These are phyloP conservation scores for Sporothrix humicola DNA, from an alignment of 2,329 filamentous ascomycete species.

Conservation along the genomic window DNA sequence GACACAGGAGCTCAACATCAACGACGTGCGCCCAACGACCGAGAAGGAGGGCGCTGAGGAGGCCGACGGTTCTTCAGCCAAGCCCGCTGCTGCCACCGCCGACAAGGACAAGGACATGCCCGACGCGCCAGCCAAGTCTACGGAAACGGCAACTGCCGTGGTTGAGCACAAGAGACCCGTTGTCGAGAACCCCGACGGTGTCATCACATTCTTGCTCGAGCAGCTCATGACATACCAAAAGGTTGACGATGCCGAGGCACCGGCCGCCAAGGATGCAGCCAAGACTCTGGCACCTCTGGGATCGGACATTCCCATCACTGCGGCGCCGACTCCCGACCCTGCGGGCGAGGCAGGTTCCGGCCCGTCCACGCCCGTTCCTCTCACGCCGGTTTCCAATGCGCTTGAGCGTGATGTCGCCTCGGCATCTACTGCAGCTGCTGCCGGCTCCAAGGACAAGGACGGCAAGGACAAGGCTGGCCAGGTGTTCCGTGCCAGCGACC, in stretches of 20 bases:
- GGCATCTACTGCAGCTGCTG: not conserved
- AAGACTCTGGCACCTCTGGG: conserved; percentile 31
- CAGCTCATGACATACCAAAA: conserved; percentile 92
- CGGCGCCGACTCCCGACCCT: conserved; percentile 23
- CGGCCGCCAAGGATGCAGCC: conserved; percentile 35
- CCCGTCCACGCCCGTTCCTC: conserved; percentile 9
- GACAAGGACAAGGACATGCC: conserved; percentile 52
- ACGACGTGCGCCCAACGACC: conserved; percentile 65
- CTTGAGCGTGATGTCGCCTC: not conserved
- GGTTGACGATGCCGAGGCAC: conserved; percentile 80
- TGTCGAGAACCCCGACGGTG: conserved; percentile 90
- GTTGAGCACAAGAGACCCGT: conserved; percentile 79
- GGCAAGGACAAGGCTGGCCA: conserved; percentile 64
- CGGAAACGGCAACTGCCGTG: conserved; percentile 57
- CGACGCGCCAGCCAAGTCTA: conserved; percentile 72
- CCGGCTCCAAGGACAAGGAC: conserved; percentile 32
- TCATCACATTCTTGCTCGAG: conserved; percentile 91
- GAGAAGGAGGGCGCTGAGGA: conserved; percentile 49
- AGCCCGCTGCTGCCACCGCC: not conserved
- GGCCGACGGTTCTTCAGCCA: not conserved
- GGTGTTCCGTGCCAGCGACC: conserved; percentile 87
- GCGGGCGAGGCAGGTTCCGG: not conserved
- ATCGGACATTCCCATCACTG: conserved; percentile 29
- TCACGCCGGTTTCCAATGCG: not conserved
- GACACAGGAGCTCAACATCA: conserved; percentile 54